Evolutionary conservation across 192 early-diverging fungal genomes (phyloP).

Genomic region (Paraglomus brasilianum): DNA sequence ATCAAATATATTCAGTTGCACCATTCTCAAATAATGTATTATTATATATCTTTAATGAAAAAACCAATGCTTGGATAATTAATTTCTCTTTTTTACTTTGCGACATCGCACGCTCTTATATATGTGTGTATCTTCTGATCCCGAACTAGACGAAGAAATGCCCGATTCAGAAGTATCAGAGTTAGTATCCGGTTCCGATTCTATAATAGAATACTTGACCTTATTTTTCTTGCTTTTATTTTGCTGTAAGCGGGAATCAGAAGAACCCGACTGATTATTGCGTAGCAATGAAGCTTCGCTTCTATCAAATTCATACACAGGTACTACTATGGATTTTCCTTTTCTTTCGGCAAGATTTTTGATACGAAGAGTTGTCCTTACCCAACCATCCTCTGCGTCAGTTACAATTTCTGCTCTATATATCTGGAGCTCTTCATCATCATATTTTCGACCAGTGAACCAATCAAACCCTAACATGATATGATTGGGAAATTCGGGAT

Average conservation of each 20-base stretch:
- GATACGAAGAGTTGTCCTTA: conserved; percentile 2
- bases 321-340: conserved; percentile 5
- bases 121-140: conserved; percentile 25
- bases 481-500: neutral
- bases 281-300: too few relatives aligned
- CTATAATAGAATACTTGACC: conserved; percentile 17
- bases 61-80: too few relatives aligned
- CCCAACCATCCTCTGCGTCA: neutral
- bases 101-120: conserved; percentile 26
- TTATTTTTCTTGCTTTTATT: conserved; percentile 23
- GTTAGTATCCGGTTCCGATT: conserved; percentile 20
- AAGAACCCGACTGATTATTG: neutral
- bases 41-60: too few relatives aligned
- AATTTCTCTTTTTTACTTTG: conserved; percentile 24
- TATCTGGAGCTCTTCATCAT: neutral
- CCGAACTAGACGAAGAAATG: conserved; percentile 26
- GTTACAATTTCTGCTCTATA: conserved; percentile 23
- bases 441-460: neutral
- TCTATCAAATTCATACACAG: neutral
- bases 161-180: conserved; percentile 26
- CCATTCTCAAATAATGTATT: too few relatives aligned
- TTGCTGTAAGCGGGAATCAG: conserved; percentile 14
- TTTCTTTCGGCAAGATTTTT: neutral
- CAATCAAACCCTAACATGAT: conserved; percentile 13
- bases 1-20: neutral